Base-by-base conservation (phyloP, 2,329 filamentous ascomycete genomes). In the Elsinoe necatrix region DNA sequence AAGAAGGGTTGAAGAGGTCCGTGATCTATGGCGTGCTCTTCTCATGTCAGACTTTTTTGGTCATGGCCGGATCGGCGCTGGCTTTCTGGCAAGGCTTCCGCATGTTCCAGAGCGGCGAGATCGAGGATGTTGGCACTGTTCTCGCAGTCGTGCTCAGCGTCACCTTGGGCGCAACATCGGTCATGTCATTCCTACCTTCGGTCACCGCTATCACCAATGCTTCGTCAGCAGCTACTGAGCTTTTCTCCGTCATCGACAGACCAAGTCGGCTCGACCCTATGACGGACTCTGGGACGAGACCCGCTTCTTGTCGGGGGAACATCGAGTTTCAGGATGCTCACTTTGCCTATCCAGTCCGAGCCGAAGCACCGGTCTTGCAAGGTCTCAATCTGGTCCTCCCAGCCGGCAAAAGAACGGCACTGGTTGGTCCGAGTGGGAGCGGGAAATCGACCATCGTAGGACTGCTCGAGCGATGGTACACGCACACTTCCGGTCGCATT, bases 261-360 rank as follows among this genome's bases (percentile, higher is more conserved):
- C 37, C 61, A 7, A 74, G 73, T 0, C 59, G 64, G 11, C 63
- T 75, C 1, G 72, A 77, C 60, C 69, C 73, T 0, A 61, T 72
- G 2, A 55, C 62, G 25, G 21, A 61, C 11, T 56, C 55, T 12
- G 66, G 68, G 16, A 58, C 57, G 27, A 54, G 60, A 27, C 67
- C 65, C 2, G 34, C 29, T 9, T 27, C 47, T 4, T 67, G 64
- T 25, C 47, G 41, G 8, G 69, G 69, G 7, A 78, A 85, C 54
- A 84, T 87, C 50, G 70, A 77, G 4, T 80, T 91, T 25, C 71
- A 80, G 9, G 74, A 81, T 41, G 79, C 91, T 9, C 79, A 77
- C n/a, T 90, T 91, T 64, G 80, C 85, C 1, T 91, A 91, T 63
- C 87, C 87, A 14, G 0, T 72, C 4, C 65, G 72, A 61, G 58